These are phyloP conservation scores for Tricholoma flavovirens DNA, from an alignment of 768 basidiomycete genomes.

Conservation along the genomic window DNA sequence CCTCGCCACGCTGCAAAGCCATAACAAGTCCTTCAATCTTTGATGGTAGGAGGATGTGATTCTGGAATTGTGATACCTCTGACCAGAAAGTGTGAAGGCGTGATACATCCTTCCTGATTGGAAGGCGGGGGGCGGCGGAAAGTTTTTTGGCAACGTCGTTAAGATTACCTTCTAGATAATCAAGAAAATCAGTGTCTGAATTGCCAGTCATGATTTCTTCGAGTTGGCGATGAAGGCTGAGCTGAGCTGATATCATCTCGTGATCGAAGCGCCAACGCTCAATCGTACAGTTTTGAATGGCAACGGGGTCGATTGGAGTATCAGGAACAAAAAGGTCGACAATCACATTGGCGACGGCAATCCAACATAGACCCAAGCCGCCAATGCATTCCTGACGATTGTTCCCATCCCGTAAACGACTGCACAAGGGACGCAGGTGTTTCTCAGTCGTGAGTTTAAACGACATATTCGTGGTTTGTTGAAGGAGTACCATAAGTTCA, in stretches of 20 bases:
- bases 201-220: constrained; percentile 58
- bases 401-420: constrained; percentile 8
- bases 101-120: constrained; percentile 35
- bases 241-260: constrained; percentile 38
- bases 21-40: constrained; percentile 47
- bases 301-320: constrained; percentile 81
- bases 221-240: constrained; percentile 46
- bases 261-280: constrained; percentile 40
- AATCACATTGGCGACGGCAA: constrained; percentile 53
- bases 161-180: constrained; percentile 36
- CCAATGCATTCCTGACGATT: constrained; percentile 8
- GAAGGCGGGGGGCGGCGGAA: constrained; percentile 20
- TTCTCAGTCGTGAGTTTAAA: constrained; percentile 30
- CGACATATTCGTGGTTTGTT: constrained; percentile 25
- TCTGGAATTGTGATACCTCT: constrained; percentile 71
- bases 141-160: constrained; percentile 25
- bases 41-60: constrained; percentile 42
- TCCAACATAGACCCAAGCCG: constrained; percentile 42
- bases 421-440: constrained; percentile 23
- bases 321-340: constrained; percentile 77
- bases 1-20: constrained; percentile 30
- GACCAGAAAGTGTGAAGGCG: constrained; percentile 63
- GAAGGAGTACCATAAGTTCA: constrained; percentile 25
- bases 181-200: constrained; percentile 39
- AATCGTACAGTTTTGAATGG: constrained; percentile 43